Evolutionary conservation across 495 filamentous ascomycete species (phyloP).

Genomic region (Collariella sp.): DNA sequence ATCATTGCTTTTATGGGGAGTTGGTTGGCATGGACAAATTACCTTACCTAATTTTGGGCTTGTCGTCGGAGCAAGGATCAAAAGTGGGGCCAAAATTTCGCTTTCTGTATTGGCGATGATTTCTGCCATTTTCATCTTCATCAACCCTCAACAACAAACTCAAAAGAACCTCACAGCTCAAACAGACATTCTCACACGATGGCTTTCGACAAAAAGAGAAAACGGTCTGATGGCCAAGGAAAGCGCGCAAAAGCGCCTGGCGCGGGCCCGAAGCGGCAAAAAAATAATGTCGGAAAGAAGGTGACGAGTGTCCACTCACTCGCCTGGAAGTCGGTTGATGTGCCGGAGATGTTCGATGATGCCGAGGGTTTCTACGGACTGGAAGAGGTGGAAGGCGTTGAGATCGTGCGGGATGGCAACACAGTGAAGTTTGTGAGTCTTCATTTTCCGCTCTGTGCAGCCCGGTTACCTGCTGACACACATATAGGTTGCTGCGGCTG

Average conservation of each 20-base stretch:
- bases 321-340: conserved; percentile 69
- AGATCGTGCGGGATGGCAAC: conserved; percentile 54
- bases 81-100: conserved; percentile 24
- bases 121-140: conserved; percentile 6
- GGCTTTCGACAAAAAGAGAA: conserved; percentile 39
- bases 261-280: conserved; percentile 41
- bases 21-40: too few species aligned
- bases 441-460: not conserved
- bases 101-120: not conserved
- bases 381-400: conserved; percentile 86
- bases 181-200: conserved; percentile 18
- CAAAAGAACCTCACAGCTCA: not conserved
- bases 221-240: conserved; percentile 22
- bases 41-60: too few species aligned
- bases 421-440: conserved; percentile 46
- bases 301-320: conserved; percentile 53
- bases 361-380: conserved; percentile 91
- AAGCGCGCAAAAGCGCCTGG: conserved; percentile 28
- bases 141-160: not conserved
- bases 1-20: too few species aligned
- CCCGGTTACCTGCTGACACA: not conserved
- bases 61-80: too few species aligned
- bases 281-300: conserved; percentile 28
- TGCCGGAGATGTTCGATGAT: conserved; percentile 83
- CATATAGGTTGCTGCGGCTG: conserved; percentile 20